Evolutionary conservation across 2,329 filamentous ascomycete species (phyloP).

Genomic region (Phialophora macrospora): DNA sequence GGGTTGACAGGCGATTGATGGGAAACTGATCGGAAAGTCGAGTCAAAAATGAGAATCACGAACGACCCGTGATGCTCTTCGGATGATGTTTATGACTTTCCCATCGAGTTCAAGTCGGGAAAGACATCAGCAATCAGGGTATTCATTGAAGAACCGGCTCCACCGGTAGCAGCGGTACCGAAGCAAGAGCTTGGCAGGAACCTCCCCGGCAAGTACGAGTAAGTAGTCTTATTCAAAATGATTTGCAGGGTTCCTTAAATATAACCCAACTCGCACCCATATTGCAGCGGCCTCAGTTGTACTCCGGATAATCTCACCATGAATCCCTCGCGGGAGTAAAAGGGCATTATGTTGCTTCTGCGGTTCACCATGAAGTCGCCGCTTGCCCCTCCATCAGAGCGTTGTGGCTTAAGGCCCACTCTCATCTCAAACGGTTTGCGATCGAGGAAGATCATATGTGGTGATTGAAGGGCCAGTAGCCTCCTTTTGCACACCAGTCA

Average conservation of each 20-base stretch:
- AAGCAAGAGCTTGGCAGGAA: constrained; percentile 4
- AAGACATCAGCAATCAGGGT: background rate
- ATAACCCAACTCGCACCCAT: background rate
- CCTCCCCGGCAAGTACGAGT: background rate
- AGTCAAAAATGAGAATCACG: constrained; percentile 1
- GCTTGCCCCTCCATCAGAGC: background rate
- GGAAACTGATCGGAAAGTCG: background rate
- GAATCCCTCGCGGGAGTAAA: background rate
- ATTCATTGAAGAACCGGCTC: background rate
- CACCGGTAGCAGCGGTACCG: background rate
- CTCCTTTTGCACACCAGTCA: background rate
- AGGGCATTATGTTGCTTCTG: background rate
- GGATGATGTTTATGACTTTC: background rate
- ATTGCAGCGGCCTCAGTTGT: background rate
- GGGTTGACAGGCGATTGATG: background rate
- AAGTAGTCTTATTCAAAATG: background rate
- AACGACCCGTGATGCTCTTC: background rate
- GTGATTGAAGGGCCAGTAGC: constrained; percentile 7
- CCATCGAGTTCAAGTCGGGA: background rate
- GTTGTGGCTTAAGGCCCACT: background rate
- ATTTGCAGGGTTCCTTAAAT: background rate
- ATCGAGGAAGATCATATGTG: constrained; percentile 12
- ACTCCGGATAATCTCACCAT: background rate
- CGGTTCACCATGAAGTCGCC: background rate
- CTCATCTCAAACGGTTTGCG: constrained; percentile 12